These are phyloP conservation scores for Ophiocordyceps unilateralis DNA, from an alignment of 2,329 filamentous ascomycete genomes.

Conservation along the genomic window DNA sequence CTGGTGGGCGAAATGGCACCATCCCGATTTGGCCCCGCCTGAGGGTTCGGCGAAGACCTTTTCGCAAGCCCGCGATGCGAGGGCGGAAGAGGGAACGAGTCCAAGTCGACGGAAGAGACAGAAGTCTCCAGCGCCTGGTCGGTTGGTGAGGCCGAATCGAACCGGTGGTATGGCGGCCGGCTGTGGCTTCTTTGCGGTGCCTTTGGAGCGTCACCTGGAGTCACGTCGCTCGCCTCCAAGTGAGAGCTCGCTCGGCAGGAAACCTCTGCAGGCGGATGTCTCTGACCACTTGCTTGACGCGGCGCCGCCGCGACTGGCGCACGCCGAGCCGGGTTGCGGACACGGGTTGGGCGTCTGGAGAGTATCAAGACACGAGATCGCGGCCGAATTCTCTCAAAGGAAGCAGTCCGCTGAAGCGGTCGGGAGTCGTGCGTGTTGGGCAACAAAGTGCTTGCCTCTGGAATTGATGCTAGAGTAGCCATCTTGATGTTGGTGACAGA, in stretches of 20 bases:
- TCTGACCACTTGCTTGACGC: background rate
- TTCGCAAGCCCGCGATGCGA: background rate
- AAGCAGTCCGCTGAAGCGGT: slow-evolving; percentile 3
- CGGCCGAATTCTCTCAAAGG: slow-evolving; percentile 7
- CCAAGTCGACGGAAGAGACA: slow-evolving; percentile 6
- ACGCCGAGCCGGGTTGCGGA: slow-evolving; percentile 5
- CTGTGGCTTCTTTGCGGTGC: background rate
- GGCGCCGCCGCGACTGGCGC: background rate
- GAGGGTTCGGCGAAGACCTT: background rate
- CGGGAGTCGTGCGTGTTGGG: slow-evolving; percentile 5
- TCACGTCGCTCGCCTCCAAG: background rate
- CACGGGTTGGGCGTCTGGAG: slow-evolving; percentile 9
- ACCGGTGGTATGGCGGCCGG: background rate
- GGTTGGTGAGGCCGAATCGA: background rate
- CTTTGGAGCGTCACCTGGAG: background rate
- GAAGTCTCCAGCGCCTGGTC: slow-evolving; percentile 5
- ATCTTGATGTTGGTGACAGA: slow-evolving; percentile 7
- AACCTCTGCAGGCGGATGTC: background rate
- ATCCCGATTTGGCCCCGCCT: background rate
- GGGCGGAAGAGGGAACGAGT: slow-evolving; percentile 8
- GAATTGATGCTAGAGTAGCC: slow-evolving; percentile 12
- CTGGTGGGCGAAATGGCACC: slow-evolving; percentile 1
- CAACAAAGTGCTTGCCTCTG: slow-evolving; percentile 7
- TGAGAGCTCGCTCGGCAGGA: background rate
- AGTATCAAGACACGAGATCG: slow-evolving; percentile 11